Evolutionary conservation across 768 basidiomycete genomes (phyloP), one percentile per base, ranked within the genome.

Genomic region (Tricholoma saponaceum): DNA sequence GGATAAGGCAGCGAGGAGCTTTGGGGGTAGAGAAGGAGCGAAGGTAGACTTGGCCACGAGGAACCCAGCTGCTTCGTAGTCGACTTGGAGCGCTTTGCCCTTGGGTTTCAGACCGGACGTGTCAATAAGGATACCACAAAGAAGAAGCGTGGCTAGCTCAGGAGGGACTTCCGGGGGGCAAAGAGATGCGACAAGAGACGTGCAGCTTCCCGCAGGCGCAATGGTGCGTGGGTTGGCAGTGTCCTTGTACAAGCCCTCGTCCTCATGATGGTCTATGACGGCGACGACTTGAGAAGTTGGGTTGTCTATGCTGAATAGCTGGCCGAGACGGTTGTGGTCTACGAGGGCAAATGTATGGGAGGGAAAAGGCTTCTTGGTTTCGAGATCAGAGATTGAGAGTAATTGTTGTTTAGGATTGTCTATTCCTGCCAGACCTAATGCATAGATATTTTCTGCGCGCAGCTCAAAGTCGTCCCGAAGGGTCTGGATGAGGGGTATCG

Each of bases 221-320:
- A 98, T 79, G 56, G 83, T 71, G 20, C 95, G 83, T 2, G 90
- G 88, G n/a, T 79, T 70, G 0, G 84, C 85, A 1, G 76, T 81
- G 54, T 82, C 78, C 4, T 69, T 70, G 69, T 97, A 82, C 1
- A 78, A 70, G 0, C 79, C 77, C 65, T 98, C 95, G 69, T 99
- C 96, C 14, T 79, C 85, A 66, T 98, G 95, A 67, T 99, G 96
- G 69, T 99, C 97, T 25, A 98, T 74, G 54, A 98, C 77, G 2
- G 89, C 86, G 0, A 82, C 76, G 9, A 98, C 92, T n/a, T 72
- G 70, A 0, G 76, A 72, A 33, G 69, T 66, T 0, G 76, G 70
- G 59, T 76, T 78, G 39, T 72, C 67, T 2, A 58, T 37, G 2
- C 71, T 61, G 67, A 83, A 88, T 35, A 65, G 64, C 1, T 74